Evolutionary conservation across 352 stramenopile genomes (phyloP).

Genomic region (Globisporangium cylindrosporum): DNA sequence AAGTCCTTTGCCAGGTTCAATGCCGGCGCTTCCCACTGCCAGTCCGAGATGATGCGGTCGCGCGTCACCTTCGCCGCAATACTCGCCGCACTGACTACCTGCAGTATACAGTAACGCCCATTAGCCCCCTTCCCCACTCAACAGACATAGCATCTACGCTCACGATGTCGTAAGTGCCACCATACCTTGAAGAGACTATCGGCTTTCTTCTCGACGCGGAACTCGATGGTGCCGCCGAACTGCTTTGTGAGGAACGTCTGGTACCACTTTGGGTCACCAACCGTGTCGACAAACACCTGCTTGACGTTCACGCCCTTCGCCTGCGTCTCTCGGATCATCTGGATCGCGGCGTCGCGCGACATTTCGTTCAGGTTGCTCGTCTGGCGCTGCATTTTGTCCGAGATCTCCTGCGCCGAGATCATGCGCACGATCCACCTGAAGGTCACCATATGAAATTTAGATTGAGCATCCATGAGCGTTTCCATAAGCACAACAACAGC

Average conservation of each 20-base stretch:
- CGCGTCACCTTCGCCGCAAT: conserved; percentile 93
- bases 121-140: not conserved
- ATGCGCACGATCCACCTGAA: conserved; percentile 88
- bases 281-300: conserved; percentile 94
- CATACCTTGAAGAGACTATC: conserved; percentile 93
- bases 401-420: conserved; percentile 93
- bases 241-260: conserved; percentile 90
- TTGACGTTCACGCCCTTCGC: conserved; percentile 82
- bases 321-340: conserved; percentile 90
- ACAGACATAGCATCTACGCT: not conserved
- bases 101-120: not conserved
- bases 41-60: conserved; percentile 86
- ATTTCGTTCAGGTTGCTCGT: conserved; percentile 93
- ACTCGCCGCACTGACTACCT: conserved; percentile 90
- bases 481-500: not conserved
- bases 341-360: conserved; percentile 90
- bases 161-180: not conserved
- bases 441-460: not conserved
- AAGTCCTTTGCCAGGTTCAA: conserved; percentile 71
- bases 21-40: conserved; percentile 83
- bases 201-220: conserved; percentile 96
- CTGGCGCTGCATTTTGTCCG: conserved; percentile 92
- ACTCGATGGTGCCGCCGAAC: conserved; percentile 87
- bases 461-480: not conserved
- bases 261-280: conserved; percentile 91